phyloP scores from a whole-genome alignment of 441 rosid genomes.

The Manihot esculenta region DNA sequence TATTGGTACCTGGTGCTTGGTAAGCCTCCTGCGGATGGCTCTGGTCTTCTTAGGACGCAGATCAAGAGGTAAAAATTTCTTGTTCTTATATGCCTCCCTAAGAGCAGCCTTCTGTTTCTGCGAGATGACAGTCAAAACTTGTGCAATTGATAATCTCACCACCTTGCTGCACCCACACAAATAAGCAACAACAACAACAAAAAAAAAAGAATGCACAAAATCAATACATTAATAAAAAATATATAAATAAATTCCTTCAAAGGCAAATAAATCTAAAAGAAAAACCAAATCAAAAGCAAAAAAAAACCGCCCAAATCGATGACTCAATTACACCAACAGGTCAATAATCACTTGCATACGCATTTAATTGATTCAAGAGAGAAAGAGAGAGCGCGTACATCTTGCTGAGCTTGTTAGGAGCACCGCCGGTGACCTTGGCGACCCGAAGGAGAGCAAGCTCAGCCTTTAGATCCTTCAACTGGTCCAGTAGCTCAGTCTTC shows the following conservation, averaged over 20 bases:
- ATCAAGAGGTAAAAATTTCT: conserved; percentile 87
- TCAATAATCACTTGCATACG: background rate
- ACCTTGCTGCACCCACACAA: conserved; percentile 63
- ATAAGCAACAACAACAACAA: background rate
- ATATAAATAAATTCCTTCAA: too few relatives aligned
- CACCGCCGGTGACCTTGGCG: conserved; percentile 97
- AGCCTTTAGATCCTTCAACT: conserved; percentile 74
- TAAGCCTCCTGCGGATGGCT: conserved; percentile 84
- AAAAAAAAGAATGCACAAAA: background rate
- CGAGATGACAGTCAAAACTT: conserved; percentile 87
- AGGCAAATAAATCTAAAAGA: too few relatives aligned
- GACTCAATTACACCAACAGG: too few relatives aligned
- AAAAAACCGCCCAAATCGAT: background rate
- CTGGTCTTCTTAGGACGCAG: conserved; percentile 97
- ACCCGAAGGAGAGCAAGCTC: conserved; percentile 96
- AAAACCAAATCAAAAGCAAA: too few relatives aligned
- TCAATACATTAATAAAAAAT: background rate
- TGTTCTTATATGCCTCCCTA: conserved; percentile 85
- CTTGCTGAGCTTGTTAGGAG: conserved; percentile 94
- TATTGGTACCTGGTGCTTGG: conserved; percentile 71
- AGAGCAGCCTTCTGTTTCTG: conserved; percentile 89
- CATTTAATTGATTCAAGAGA: background rate
- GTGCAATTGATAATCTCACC: conserved; percentile 84
- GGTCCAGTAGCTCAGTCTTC: conserved; percentile 68
- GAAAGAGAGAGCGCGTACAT: conserved; percentile 40